phyloP scores from a whole-genome alignment of 192 early-diverging fungal species.

The Obelidium mucronatum region DNA sequence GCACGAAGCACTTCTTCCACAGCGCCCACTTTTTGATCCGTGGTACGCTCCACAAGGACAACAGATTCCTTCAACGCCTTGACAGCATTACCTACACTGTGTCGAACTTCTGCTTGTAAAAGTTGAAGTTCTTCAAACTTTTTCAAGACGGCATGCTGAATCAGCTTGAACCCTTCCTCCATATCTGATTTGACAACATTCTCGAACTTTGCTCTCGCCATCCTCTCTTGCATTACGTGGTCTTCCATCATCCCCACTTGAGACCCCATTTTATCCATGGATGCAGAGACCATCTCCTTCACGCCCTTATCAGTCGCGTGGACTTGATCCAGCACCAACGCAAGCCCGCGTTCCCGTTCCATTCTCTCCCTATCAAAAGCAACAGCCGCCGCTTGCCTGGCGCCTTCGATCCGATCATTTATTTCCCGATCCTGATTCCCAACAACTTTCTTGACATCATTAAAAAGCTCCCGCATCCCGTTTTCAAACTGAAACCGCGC shows the following conservation, averaged over 20 bases:
- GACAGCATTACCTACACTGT: conserved; percentile 16
- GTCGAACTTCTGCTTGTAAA: conserved; percentile 33
- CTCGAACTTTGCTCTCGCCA: conserved; percentile 39
- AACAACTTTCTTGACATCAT: conserved; percentile 40
- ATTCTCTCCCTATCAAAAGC: conserved; percentile 42
- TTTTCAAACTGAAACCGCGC: conserved; percentile 42
- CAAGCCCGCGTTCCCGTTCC: conserved; percentile 37
- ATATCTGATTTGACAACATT: conserved; percentile 30
- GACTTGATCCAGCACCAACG: conserved; percentile 28
- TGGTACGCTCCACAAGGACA: conserved; percentile 36
- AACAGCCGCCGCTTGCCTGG: conserved; percentile 14
- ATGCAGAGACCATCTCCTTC: conserved; percentile 16
- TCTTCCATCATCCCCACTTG: conserved; percentile 32
- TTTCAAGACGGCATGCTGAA: conserved; percentile 38
- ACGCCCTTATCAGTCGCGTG: conserved; percentile 31
- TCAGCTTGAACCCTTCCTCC: conserved; percentile 39
- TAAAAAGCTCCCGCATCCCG: conserved; percentile 38
- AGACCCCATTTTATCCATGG: conserved; percentile 33
- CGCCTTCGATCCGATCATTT: conserved; percentile 41
- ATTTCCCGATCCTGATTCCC: conserved; percentile 36
- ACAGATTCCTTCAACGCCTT: conserved; percentile 50
- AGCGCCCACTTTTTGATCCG: conserved; percentile 32
- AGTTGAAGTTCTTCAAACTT: conserved; percentile 35
- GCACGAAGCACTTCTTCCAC: conserved; percentile 54
- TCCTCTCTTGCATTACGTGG: conserved; percentile 26